Base-by-base conservation (phyloP, 805 yeast genomes). In the Limtongozyma cylindracea region DNA sequence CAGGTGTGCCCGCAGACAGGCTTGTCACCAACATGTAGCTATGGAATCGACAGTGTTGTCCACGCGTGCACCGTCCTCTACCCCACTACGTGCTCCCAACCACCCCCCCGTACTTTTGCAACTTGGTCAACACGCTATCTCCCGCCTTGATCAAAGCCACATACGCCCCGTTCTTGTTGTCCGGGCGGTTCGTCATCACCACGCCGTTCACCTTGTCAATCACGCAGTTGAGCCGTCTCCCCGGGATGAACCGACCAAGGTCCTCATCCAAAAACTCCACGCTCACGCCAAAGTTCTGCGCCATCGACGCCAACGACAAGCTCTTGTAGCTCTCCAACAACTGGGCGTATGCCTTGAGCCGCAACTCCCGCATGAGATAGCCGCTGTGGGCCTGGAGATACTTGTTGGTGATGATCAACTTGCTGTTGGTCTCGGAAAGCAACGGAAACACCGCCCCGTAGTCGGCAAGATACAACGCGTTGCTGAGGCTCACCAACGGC, bases 41-140 rank as follows among this genome's bases (percentile, higher is more conserved):
- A n/a, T n/a, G n/a, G n/a, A n/a, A n/a, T n/a, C n/a, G n/a, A n/a
- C n/a, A n/a, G n/a, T n/a, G n/a, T n/a, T n/a, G n/a, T n/a, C n/a
- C n/a, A n/a, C n/a, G n/a, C n/a, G n/a, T n/a, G n/a, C n/a, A n/a
- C n/a, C n/a, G n/a, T n/a, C n/a, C n/a, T n/a, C n/a, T n/a, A n/a
- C n/a, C n/a, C n/a, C n/a, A n/a, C n/a, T n/a, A n/a, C n/a, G n/a
- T n/a, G n/a, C n/a, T n/a, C n/a, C n/a, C n/a, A n/a, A 88, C 96
- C 12, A 95, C 94, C 20, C 96, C 94, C 21, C 93, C 92, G 35
- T 84, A 88, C 45, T 82, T 88, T 45, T 88, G 98, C 39, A 88
- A 58, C 45, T 84, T 88, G 10, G 98, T 84, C 41, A 88, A 62
- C 35, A 88, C 55, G 2, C 69, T 65, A 39, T 88, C 98, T 29